These are phyloP conservation scores for Lunasporangiospora selenospora DNA, from an alignment of 192 early-diverging fungal genomes.

Conservation along the genomic window DNA sequence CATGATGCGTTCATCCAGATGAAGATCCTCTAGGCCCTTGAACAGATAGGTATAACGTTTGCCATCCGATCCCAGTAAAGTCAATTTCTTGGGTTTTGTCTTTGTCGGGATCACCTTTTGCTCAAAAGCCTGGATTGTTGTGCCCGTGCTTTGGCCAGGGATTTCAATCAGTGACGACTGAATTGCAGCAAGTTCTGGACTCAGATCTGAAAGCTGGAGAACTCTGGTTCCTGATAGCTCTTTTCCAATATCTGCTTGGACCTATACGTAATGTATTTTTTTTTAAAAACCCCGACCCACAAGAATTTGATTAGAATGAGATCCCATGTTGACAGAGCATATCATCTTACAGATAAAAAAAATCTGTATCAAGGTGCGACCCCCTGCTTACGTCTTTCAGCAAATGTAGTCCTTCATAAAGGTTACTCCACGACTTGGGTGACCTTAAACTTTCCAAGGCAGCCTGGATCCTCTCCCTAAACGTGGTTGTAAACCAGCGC, in stretches of 20 bases:
- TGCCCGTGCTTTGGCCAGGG: constrained; percentile 18
- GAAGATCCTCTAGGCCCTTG: constrained; percentile 93
- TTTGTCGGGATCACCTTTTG: constrained; percentile 77
- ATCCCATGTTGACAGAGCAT: too few relatives aligned
- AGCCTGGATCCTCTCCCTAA: constrained; percentile 57
- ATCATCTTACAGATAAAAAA: too few relatives aligned
- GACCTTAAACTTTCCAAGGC: constrained; percentile 56
- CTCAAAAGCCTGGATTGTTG: constrained; percentile 62
- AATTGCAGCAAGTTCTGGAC: constrained; percentile 61
- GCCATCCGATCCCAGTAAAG: constrained; percentile 65
- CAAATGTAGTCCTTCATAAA: constrained; percentile 61
- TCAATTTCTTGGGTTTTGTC: constrained; percentile 91
- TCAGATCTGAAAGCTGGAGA: constrained; percentile 61
- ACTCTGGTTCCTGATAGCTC: constrained; percentile 63
- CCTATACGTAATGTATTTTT: constrained; percentile 44
- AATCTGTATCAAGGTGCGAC: too few relatives aligned
- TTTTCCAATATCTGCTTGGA: constrained; percentile 61
- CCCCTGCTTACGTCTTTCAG: constrained; percentile 65
- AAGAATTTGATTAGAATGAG: too few relatives aligned
- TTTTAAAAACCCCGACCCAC: too few relatives aligned
- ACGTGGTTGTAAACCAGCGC: constrained; percentile 66
- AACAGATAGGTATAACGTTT: constrained; percentile 75
- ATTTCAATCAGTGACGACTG: constrained; percentile 58
- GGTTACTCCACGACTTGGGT: constrained; percentile 48
- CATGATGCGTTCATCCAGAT: constrained; percentile 92